phyloP scores from a whole-genome alignment of 345 rosid genomes.

The Acer saccharum region DNA sequence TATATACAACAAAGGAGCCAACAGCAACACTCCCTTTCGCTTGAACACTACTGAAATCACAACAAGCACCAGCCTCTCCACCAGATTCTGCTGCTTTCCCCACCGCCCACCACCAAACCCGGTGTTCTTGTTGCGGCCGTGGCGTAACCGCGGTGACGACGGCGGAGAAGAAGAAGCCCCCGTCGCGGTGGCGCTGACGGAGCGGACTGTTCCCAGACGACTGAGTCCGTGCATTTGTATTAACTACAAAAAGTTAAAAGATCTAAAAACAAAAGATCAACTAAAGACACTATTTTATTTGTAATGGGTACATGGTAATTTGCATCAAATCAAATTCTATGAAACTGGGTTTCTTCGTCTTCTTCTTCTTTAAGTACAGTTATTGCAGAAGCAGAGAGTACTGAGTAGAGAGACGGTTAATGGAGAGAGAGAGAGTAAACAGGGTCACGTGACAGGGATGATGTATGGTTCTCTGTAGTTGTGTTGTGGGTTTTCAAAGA shows the following conservation, averaged over 20 bases:
- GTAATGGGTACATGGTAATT: background rate
- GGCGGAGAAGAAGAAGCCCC: constrained; percentile 61
- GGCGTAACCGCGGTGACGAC: constrained; percentile 82
- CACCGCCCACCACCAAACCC: constrained; percentile 24
- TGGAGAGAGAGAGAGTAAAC: background rate
- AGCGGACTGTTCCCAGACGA: constrained; percentile 72
- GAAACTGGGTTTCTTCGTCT: background rate
- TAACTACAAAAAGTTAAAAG: background rate
- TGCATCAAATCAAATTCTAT: background rate
- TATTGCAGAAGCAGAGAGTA: background rate
- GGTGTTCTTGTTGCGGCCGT: constrained; percentile 41
- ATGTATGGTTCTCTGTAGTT: background rate
- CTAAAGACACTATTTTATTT: background rate
- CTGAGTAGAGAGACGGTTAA: background rate
- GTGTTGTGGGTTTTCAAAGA: too few species aligned
- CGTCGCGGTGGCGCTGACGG: constrained; percentile 30
- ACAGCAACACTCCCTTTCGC: constrained; percentile 71
- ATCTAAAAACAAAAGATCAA: background rate
- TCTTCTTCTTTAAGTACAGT: background rate
- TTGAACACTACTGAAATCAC: constrained; percentile 68
- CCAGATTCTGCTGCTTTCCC: constrained; percentile 54
- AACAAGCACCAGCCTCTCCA: constrained; percentile 54
- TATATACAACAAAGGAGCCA: constrained; percentile 87
- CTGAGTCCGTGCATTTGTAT: constrained; percentile 74
- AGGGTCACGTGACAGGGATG: background rate